Base-by-base conservation (phyloP, 2,329 filamentous ascomycete genomes). In the Trichoderma sp. region DNA sequence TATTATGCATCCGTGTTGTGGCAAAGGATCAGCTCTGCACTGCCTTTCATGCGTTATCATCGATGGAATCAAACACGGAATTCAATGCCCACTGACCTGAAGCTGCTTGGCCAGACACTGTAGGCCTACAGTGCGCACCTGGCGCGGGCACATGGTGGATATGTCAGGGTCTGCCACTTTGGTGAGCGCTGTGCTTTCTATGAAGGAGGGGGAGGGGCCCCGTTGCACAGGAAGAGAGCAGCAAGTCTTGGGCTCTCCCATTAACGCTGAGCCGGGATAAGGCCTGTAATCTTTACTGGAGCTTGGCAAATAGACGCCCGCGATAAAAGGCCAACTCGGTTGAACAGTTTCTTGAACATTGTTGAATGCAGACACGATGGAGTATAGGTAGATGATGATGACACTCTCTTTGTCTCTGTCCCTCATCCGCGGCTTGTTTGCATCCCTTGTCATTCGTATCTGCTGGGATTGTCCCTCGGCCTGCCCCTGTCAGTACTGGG, bases 71-170 rank as follows among this genome's bases (percentile, higher is more conserved):
- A 45, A 45, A 3, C 41, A 45, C 4, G 41, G 41, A 18, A 21
- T 63, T 29, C 38, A n/a, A 53, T n/a, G 38, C 12, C n/a, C 35
- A 21, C 21, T 2, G 27, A n/a, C 16, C 29, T 62, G 59, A 31
- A 62, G 59, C 16, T 12, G 29, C 9, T 29, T 24, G 41, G 45
- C 45, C 65, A 33, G n/a, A 16, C 73, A 69, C 60, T 53, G 59
- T 45, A 56, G n/a, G 4, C 8, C 16, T 14, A 65, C 75, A 76
- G 75, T 76, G 75, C 75, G 71, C n/a, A 67, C 18, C 33, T 16
- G 50, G 50, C 68, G 75, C 71, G 69, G 75, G 71, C 75, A 76
- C 75, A 74, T 76, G 75, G 75, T 75, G 74, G 74, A 75, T 38
- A 38, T 38, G 35, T 59, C 24, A 75, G 38, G 53, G 16, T 41